A percentile compares a stretch with the other conserved stretches of the same genome.
These are phyloP conservation scores for Taiozyma sp. DNA, from an alignment of 1,139 yeast genomes.

Conservation along the genomic window DNA sequence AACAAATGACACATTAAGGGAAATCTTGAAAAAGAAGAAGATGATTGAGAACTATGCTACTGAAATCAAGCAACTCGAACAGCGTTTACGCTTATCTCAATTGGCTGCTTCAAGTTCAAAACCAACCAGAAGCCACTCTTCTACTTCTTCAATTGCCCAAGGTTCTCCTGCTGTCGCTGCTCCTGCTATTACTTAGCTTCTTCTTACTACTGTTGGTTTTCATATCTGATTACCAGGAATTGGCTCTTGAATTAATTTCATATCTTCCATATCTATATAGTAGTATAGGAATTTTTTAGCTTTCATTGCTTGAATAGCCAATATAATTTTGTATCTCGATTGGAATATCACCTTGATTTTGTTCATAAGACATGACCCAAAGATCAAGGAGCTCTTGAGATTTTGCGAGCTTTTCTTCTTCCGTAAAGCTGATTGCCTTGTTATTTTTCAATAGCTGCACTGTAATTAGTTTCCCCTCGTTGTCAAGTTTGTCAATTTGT, in stretches of 20 bases:
- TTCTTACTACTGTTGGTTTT: too few species aligned
- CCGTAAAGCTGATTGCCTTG: not conserved
- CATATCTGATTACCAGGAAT: too few species aligned
- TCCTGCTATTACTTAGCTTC: not conserved
- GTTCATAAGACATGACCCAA: conserved; percentile 25
- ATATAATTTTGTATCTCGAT: not conserved
- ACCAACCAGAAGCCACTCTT: not conserved
- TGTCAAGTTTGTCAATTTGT: not conserved
- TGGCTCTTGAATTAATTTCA: too few species aligned
- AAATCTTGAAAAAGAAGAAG: conserved; percentile 17
- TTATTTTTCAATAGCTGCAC: not conserved
- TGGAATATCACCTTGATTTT: conserved; percentile 2
- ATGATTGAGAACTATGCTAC: conserved; percentile 14
- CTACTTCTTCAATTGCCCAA: not conserved
- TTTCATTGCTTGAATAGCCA: not conserved
- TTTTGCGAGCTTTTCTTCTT: conserved; percentile 3
- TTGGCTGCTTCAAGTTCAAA: not conserved
- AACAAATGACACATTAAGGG: conserved; percentile 14
- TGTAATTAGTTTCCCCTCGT: not conserved
- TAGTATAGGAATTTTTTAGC: not conserved
- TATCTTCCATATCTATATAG: not conserved
- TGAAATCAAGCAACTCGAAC: conserved; percentile 17
- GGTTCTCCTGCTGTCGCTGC: not conserved
- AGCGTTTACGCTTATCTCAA: conserved; percentile 7
- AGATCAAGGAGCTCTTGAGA: conserved; percentile 21